Percentiles rank a stretch among this genome's conserved stretches.
These are phyloP conservation scores for Leccinum arenicola DNA, from an alignment of 768 basidiomycete species.

Conservation along the genomic window DNA sequence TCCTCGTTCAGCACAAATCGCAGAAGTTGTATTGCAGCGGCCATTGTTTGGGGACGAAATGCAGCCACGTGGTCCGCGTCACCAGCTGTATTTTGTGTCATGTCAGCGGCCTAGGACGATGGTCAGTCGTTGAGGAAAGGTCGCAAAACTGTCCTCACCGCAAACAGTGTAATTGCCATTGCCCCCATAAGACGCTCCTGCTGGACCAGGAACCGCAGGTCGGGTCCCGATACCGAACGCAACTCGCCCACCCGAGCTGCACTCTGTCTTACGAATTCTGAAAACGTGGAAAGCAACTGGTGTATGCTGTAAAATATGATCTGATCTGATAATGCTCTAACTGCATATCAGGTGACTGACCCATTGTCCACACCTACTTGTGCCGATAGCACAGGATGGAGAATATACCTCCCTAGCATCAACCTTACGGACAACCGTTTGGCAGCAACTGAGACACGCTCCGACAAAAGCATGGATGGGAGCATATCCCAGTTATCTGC, in stretches of 20 bases:
- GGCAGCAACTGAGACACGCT: slow-evolving; percentile 55
- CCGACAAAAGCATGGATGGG: slow-evolving; percentile 43
- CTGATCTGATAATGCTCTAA: neutral
- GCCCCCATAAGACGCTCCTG: slow-evolving; percentile 33
- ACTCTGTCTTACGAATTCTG: slow-evolving; percentile 21
- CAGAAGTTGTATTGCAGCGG: slow-evolving; percentile 44
- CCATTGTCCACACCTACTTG: slow-evolving; percentile 10
- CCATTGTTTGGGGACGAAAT: slow-evolving; percentile 48
- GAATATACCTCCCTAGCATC: slow-evolving; percentile 52
- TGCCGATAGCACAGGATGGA: slow-evolving; percentile 39
- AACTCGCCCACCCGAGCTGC: slow-evolving; percentile 16
- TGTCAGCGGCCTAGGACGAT: slow-evolving; percentile 23
- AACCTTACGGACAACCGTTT: slow-evolving; percentile 57
- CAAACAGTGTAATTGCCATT: slow-evolving; percentile 36
- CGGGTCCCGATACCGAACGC: slow-evolving; percentile 3
- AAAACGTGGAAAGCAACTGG: slow-evolving; percentile 12
- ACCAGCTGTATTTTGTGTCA: slow-evolving; percentile 2
- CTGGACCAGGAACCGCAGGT: slow-evolving; percentile 12
- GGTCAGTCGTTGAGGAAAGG: neutral
- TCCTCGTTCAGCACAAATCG: slow-evolving; percentile 37
- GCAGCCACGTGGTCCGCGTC: slow-evolving; percentile 3
- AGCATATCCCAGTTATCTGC: slow-evolving; percentile 56
- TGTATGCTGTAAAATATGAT: slow-evolving; percentile 10
- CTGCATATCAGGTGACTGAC: slow-evolving; percentile 16
- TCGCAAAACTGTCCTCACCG: slow-evolving; percentile 24